phyloP scores from a whole-genome alignment of 257 asterid species.

The Galeopsis tetrahit region DNA sequence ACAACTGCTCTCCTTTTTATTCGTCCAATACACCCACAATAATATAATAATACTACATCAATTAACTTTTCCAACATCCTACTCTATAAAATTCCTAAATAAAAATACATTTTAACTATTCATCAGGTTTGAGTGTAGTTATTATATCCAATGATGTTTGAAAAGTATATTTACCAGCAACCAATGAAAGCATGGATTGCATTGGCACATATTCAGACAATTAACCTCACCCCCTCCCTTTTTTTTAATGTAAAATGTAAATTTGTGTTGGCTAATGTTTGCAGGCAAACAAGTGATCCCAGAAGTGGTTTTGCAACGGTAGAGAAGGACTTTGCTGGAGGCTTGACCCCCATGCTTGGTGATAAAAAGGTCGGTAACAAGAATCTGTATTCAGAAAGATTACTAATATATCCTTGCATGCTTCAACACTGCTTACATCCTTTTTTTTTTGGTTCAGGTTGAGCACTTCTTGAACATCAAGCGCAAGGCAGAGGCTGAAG shows the following conservation, averaged over 20 bases:
- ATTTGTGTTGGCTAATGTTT: neutral
- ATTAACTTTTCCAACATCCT: too few species aligned
- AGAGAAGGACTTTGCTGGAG: conserved; percentile 83
- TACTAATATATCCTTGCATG: too few species aligned
- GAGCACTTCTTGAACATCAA: conserved; percentile 86
- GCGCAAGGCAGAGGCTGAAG: conserved; percentile 70
- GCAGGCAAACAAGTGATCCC: conserved; percentile 93
- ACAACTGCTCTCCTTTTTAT: too few species aligned
- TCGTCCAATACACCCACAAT: too few species aligned
- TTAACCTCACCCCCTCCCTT: neutral
- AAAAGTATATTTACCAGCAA: neutral
- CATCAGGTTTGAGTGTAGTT: too few species aligned
- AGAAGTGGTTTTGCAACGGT: conserved; percentile 90
- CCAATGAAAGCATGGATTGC: too few species aligned
- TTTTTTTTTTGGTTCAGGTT: conserved; percentile 48
- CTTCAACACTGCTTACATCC: too few species aligned
- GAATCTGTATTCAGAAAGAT: neutral
- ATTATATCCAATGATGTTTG: too few species aligned
- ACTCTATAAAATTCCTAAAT: too few species aligned
- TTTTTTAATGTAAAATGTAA: neutral
- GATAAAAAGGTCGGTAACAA: conserved; percentile 71
- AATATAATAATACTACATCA: too few species aligned
- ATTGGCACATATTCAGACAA: neutral
- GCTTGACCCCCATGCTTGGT: conserved; percentile 97
- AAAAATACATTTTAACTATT: too few species aligned